Percentiles rank a stretch among this genome's conserved stretches.
Conservation (phyloP, 164 flowering plant genomes). For the Kalanchoe fedtschenkoi region DNA sequence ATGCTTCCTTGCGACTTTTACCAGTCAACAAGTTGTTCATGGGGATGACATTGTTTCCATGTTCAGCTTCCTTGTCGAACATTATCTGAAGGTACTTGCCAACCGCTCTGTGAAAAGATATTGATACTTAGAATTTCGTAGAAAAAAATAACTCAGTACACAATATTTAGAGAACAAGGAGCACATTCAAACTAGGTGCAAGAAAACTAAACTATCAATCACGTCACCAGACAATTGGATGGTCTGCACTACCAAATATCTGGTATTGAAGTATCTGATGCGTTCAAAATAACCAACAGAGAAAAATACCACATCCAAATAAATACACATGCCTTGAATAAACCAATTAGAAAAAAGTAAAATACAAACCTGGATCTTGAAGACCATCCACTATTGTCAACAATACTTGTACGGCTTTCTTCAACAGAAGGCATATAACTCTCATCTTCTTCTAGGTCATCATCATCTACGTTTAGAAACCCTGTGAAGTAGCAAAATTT, state of each 20-base stretch:
- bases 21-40: slow-evolving; percentile 60
- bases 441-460: slow-evolving; percentile 55
- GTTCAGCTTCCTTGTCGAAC: slow-evolving; percentile 60
- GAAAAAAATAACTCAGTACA: not conserved
- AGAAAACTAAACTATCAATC: too few species aligned
- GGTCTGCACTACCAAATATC: not conserved
- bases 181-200: too few species aligned
- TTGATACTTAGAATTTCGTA: not conserved
- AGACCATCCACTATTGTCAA: slow-evolving; percentile 96
- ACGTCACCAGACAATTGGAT: not conserved
- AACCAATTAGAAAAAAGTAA: not conserved
- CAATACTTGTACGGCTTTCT: slow-evolving; percentile 25
- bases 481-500: slow-evolving; percentile 29
- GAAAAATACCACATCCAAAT: not conserved
- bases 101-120: slow-evolving; percentile 53
- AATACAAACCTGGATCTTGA: slow-evolving; percentile 73
- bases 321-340: not conserved
- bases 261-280: not conserved
- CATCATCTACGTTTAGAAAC: slow-evolving; percentile 84
- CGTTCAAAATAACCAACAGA: too few species aligned
- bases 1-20: slow-evolving; percentile 93
- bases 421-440: slow-evolving; percentile 35
- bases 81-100: slow-evolving; percentile 71
- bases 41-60: slow-evolving; percentile 37
- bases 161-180: not conserved